These are phyloP conservation scores for Trypanosoma vivax DNA, from an alignment of 208 protist genomes.

Conservation along the genomic window DNA sequence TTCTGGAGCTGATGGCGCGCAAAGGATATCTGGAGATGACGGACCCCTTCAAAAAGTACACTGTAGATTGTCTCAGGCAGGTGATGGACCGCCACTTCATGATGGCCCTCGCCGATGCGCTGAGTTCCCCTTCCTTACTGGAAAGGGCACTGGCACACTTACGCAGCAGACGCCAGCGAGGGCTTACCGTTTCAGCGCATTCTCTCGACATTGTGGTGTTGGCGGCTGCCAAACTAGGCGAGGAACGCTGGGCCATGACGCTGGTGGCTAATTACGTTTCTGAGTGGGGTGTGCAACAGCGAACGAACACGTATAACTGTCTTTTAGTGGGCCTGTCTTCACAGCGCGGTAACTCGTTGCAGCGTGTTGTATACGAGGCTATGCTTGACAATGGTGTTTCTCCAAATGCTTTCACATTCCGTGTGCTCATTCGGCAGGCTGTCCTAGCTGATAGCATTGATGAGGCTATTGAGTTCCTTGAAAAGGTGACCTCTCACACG, in stretches of 20 bases:
- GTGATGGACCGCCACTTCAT: conserved; percentile 81
- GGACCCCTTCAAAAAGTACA: conserved; percentile 56
- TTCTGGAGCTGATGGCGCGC: conserved; percentile 69
- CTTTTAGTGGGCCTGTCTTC: conserved; percentile 46
- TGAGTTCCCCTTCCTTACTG: conserved; percentile 29
- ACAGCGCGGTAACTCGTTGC: conserved; percentile 40
- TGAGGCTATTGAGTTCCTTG: conserved; percentile 68
- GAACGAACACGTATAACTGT: conserved; percentile 68
- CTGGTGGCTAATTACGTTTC: conserved; percentile 51
- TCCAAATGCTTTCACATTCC: conserved; percentile 69
- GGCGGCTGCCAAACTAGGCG: conserved; percentile 42
- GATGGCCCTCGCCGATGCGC: conserved; percentile 45
- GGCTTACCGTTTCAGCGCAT: conserved; percentile 57
- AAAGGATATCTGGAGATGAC: conserved; percentile 72
- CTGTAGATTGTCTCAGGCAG: conserved; percentile 60
- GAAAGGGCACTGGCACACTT: conserved; percentile 58
- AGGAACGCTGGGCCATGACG: conserved; percentile 64
- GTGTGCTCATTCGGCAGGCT: conserved; percentile 78
- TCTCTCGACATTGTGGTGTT: conserved; percentile 72
- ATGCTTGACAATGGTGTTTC: conserved; percentile 55
- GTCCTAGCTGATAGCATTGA: conserved; percentile 65
- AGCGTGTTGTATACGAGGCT: conserved; percentile 47
- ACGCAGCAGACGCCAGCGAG: conserved; percentile 20
- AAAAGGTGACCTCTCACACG: conserved; percentile 45
- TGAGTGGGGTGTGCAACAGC: conserved; percentile 51